Evolutionary conservation across 1,139 yeast species (phyloP), one percentile per base, ranked within the genome.

Genomic region (Sugiyamaella sp.): DNA sequence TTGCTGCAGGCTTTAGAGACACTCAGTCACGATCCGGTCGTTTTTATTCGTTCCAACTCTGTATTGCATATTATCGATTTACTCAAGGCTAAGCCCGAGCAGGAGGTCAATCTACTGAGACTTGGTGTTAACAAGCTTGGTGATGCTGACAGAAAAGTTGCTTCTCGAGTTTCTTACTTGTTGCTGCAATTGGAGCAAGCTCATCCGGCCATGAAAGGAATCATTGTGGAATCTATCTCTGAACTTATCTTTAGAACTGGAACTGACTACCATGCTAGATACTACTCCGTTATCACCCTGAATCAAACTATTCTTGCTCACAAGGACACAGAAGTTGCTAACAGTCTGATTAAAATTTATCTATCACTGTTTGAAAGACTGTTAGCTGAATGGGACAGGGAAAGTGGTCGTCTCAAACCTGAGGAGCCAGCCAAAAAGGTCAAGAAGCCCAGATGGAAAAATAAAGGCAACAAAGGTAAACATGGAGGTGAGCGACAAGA

Each of bases 191-290:
- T 91, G 49, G 89, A 91, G 69, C 96, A 89, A 69, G 87, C 85
- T 2, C 99, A 93, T 70, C 99, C 99, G 19, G 95, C 95, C 49
- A 93, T 93, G 99, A 91, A 90, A 69, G 75, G 81, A 51, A 81
- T 93, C 57, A 76, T 95, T 42, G 80, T 86, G 44, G 89, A 89
- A 60, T 77, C 95, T 1, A 86, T 93, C 35, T 81, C 88, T 48
- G 98, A 93, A 68, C 79, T 86, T 46, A 76, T 90, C 41, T 85
- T 89, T 73, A 84, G 90, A 65, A 80, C 85, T 48, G 82, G 82
- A 51, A 81, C 82, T 49, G 97, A 89, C 57, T 87, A 89, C 69
- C 96, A 89, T 66, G 85, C 96, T 5, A 83, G 88, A 57, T 93
- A 95, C 71, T 93, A 91, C 70, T 82, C 97, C 1, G 79, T 89